phyloP scores from a whole-genome alignment of 441 rosid species.

The Gossypium trilobum region DNA sequence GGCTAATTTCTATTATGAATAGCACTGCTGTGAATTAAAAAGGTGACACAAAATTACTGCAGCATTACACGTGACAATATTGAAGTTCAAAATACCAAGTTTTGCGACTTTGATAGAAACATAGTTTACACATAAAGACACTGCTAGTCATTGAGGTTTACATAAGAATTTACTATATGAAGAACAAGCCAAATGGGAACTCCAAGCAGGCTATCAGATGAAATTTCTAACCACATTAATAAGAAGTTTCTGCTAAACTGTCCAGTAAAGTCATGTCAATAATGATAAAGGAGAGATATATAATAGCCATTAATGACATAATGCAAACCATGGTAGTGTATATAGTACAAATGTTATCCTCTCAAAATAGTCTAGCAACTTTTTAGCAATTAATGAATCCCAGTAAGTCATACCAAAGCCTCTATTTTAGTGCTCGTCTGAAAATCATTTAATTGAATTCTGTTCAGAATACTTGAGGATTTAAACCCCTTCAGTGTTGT shows the following conservation, averaged over 20 bases:
- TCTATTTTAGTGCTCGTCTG: conserved; percentile 99
- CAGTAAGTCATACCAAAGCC: conserved; percentile 65
- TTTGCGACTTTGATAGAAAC: background rate
- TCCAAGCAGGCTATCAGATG: background rate
- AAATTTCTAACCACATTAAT: background rate
- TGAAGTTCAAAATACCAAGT: background rate
- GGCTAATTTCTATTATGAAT: background rate
- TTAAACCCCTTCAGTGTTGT: conserved; percentile 62
- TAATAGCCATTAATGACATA: background rate
- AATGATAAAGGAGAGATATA: background rate
- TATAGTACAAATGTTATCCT: background rate
- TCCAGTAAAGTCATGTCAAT: background rate
- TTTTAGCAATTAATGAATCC: background rate
- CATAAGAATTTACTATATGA: background rate
- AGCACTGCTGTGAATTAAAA: background rate
- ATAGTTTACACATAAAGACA: background rate
- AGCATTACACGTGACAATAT: background rate
- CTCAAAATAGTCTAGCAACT: background rate
- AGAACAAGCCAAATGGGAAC: background rate
- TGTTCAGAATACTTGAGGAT: conserved; percentile 76
- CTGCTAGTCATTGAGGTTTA: background rate
- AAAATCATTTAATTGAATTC: conserved; percentile 64
- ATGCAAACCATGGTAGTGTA: background rate
- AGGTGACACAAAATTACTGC: background rate
- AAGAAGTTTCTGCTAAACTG: background rate